Evolutionary conservation across 139 green algal species (phyloP), one percentile per base, ranked within the genome.

Genomic region (Chlamydomonas sphaeroides): DNA sequence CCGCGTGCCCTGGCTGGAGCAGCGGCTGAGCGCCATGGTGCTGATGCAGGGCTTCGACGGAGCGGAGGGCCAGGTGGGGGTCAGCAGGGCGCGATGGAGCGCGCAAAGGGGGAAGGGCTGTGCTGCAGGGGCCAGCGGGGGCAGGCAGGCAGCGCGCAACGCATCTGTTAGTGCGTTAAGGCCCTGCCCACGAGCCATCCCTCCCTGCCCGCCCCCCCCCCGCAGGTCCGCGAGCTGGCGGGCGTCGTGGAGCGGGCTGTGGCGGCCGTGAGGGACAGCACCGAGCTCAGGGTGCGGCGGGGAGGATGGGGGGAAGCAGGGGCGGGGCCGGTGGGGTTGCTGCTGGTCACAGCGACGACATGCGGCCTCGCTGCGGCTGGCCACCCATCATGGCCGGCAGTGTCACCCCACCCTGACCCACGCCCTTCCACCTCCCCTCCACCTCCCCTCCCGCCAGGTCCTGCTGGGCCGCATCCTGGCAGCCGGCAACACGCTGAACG

Each of bases 21-120:
- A 94, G 70, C 88, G 95, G 38, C 93, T 98, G 57, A 68, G 84
- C 38, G 90, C 86, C 61, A 87, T 95, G 87, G 84, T 94, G 30
- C 96, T 95, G 74, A 91, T 90, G 32, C 85, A 89, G 53, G 89
- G 84, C 18, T 94, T 92, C 61, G 77, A 67, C 8, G 61, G 83
- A 17, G 88, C 83, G 30, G 72, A 85, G 38, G 33, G 57, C 30
- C 72, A 79, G 72, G 72, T 79, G 49, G 45, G 45, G 45, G 53
- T n/a, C n/a, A n/a, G n/a, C n/a, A n/a, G n/a, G n/a, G n/a, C n/a
- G n/a, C n/a, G n/a, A n/a, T n/a, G n/a, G n/a, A n/a, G n/a, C n/a
- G n/a, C n/a, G n/a, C n/a, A n/a, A n/a, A n/a, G n/a, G n/a, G n/a
- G n/a, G n/a, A n/a, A n/a, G n/a, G n/a, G n/a, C n/a, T n/a, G n/a